Conservation (phyloP, 805 yeast species). For the Teunomyces barrocoloradensis region DNA sequence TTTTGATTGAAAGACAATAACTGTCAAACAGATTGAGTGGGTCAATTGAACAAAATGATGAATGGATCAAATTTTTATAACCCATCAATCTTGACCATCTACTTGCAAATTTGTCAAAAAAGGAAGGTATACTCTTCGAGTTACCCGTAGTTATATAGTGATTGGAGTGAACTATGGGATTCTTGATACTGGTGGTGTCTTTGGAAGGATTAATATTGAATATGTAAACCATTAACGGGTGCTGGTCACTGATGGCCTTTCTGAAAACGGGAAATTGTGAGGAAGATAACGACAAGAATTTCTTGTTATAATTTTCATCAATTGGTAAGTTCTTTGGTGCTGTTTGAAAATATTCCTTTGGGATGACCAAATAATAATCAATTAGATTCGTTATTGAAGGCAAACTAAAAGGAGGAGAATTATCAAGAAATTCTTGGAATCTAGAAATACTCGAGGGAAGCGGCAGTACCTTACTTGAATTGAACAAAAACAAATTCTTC, state of each 20-base stretch:
- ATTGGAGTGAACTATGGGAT: slow-evolving; percentile 13
- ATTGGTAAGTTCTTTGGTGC: slow-evolving; percentile 3
- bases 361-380: slow-evolving; percentile 40
- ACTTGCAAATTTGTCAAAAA: slow-evolving; percentile 43
- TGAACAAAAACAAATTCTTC: slow-evolving; percentile 38
- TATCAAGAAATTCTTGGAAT: slow-evolving; percentile 14
- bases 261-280: slow-evolving; percentile 26
- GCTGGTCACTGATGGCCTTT: slow-evolving; percentile 16
- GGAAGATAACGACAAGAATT: slow-evolving; percentile 10
- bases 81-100: slow-evolving; percentile 36
- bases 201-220: slow-evolving; percentile 17
- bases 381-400: slow-evolving; percentile 32
- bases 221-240: slow-evolving; percentile 39
- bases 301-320: slow-evolving; percentile 11
- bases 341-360: slow-evolving; percentile 18
- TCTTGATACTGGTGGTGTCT: slow-evolving; percentile 18
- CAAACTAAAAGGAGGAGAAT: slow-evolving; percentile 38
- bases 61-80: slow-evolving; percentile 34
- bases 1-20: slow-evolving; percentile 38
- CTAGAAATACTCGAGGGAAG: not conserved
- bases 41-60: slow-evolving; percentile 43
- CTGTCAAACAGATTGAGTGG: slow-evolving; percentile 15
- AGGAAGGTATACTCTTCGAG: slow-evolving; percentile 9
- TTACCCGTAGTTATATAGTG: not conserved
- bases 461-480: slow-evolving; percentile 18